These are phyloP conservation scores for Paraphaeosphaeria sporulosa DNA, from an alignment of 2,329 filamentous ascomycete species.

Conservation along the genomic window DNA sequence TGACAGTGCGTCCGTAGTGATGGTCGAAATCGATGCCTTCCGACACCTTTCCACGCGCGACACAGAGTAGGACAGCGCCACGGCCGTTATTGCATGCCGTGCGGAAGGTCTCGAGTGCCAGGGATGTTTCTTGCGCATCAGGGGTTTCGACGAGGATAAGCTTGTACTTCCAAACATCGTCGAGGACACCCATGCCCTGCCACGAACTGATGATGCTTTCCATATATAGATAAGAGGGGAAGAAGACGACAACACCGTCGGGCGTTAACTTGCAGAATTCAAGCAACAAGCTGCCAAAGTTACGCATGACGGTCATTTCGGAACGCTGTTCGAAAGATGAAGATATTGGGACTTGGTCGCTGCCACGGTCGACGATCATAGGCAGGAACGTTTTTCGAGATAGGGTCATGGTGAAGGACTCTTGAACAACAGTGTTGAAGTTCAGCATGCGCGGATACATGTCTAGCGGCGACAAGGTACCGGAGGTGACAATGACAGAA, in stretches of 20 bases:
- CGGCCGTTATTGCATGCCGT: conserved; percentile 97
- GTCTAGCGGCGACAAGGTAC: conserved; percentile 93
- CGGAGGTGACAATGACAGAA: conserved; percentile 97
- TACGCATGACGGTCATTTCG: conserved; percentile 94
- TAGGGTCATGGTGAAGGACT: conserved; percentile 97
- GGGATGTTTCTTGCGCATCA: conserved; percentile 93
- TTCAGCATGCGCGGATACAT: conserved; percentile 99
- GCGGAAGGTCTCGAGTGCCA: conserved; percentile 94
- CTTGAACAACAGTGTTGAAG: conserved; percentile 90
- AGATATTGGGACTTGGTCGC: conserved; percentile 90
- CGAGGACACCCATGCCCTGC: conserved; percentile 97
- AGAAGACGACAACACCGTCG: conserved; percentile 98
- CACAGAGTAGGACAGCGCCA: conserved; percentile 90
- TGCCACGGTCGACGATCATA: conserved; percentile 95
- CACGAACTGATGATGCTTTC: conserved; percentile 99
- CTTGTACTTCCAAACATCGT: conserved; percentile 99
- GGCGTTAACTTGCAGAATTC: conserved; percentile 97
- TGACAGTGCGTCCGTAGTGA: conserved; percentile 92
- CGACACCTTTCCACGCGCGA: conserved; percentile 95
- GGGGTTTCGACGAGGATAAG: conserved; percentile 97
- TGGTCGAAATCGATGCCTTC: conserved; percentile 99
- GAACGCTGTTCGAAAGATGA: conserved; percentile 95
- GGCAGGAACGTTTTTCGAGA: conserved; percentile 94
- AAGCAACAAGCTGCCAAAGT: conserved; percentile 91
- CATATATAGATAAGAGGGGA: conserved; percentile 98